Conservation (phyloP, 202 grass and related monocot species). For the Zoysia matrella region DNA sequence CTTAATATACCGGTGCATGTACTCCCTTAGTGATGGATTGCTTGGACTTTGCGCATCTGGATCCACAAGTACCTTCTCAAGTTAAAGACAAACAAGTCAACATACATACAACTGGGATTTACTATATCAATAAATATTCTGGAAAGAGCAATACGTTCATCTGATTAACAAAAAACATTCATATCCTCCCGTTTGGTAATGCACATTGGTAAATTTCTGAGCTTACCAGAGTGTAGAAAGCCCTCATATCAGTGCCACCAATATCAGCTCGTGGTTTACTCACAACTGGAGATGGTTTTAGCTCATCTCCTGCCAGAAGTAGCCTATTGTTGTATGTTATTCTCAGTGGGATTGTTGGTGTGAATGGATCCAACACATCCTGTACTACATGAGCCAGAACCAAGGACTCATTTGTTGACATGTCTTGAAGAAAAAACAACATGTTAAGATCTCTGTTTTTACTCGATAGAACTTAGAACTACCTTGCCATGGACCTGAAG, state of each 20-base stretch:
- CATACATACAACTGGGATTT: not conserved
- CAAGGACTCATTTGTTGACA: conserved; percentile 51
- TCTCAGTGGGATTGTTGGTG: too few species aligned
- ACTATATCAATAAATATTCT: conserved; percentile 9
- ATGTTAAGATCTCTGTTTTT: conserved; percentile 11
- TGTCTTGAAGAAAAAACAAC: conserved; percentile 19
- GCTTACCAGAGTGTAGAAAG: conserved; percentile 77
- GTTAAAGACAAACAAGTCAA: conserved; percentile 27
- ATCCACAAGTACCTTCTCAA: conserved; percentile 54
- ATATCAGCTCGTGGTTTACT: conserved; percentile 62
- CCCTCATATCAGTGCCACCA: conserved; percentile 59
- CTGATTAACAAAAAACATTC: not conserved
- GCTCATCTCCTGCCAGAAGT: conserved; percentile 48
- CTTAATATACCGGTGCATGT: conserved; percentile 58
- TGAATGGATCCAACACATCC: too few species aligned
- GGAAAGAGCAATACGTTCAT: conserved; percentile 6
- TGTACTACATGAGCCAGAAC: conserved; percentile 46
- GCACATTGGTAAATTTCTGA: conserved; percentile 6
- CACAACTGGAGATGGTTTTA: conserved; percentile 58
- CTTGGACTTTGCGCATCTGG: conserved; percentile 56
- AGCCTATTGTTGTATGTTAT: conserved; percentile 3
- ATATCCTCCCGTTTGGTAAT: conserved; percentile 2
- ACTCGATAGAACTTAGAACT: conserved; percentile 24
- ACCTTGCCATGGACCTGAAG: conserved; percentile 9
- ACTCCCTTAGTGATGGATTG: conserved; percentile 56